Percentiles rank a stretch among this genome's conserved stretches.
These are phyloP conservation scores for Immersiporthe knoxdaviesiana DNA, from an alignment of 2,329 filamentous ascomycete species.

Conservation along the genomic window DNA sequence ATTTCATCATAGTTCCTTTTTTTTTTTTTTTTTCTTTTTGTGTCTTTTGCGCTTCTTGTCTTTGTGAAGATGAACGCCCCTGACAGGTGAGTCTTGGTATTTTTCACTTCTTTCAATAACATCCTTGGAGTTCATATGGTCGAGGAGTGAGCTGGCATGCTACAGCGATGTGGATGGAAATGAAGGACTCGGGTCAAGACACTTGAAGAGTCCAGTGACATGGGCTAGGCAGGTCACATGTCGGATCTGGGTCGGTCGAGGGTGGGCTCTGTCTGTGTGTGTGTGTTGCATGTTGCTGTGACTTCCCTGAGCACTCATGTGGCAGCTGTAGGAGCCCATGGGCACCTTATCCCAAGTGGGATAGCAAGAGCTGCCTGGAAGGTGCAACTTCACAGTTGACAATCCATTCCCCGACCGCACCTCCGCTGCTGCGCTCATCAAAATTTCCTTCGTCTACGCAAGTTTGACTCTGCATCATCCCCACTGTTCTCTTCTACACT, in stretches of 20 bases:
- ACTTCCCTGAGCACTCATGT: background rate
- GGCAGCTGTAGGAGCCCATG: background rate
- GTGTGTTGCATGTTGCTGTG: background rate
- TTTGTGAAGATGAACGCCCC: constrained; percentile 56
- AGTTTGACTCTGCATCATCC: background rate
- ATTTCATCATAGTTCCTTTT: background rate
- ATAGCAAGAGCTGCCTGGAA: background rate
- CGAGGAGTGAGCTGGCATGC: background rate
- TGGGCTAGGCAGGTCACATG: background rate
- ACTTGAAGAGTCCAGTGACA: background rate
- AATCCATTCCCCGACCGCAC: background rate
- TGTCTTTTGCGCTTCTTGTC: background rate
- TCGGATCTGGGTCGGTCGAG: no score
- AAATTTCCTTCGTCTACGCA: background rate
- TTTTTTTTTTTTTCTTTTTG: no score
- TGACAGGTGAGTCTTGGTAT: constrained; percentile 51
- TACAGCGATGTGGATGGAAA: background rate
- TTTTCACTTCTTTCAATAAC: constrained; percentile 17
- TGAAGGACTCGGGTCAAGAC: background rate
- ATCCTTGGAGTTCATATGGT: background rate
- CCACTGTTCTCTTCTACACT: background rate
- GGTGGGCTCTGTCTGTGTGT: no score
- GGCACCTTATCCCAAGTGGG: no score
- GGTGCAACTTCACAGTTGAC: background rate
- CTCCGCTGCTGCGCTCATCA: background rate